Evolutionary conservation across 2,329 filamentous ascomycete genomes (phyloP).

Genomic region (Phyllosticta capitalensis): DNA sequence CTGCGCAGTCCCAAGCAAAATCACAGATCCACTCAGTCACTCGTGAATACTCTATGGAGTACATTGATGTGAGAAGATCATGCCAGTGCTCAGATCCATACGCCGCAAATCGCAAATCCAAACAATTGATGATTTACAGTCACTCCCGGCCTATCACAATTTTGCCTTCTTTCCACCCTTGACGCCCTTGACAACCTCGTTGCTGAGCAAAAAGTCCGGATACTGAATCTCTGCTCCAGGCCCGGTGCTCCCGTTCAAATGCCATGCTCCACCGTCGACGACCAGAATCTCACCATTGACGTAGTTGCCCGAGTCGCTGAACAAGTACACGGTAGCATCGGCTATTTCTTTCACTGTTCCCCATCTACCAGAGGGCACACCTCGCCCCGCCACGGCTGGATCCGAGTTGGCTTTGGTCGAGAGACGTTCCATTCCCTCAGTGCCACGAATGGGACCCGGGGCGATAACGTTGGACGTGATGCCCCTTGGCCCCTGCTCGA

Average conservation of each 20-base stretch:
- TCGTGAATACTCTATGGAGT: neutral
- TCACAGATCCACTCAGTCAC: neutral
- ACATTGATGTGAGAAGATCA: neutral
- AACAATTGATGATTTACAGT: neutral
- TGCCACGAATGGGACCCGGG: conserved; percentile 75
- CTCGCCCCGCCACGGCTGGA: conserved; percentile 19
- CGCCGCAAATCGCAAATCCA: neutral
- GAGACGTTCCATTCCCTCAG: conserved; percentile 52
- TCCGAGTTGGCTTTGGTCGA: conserved; percentile 20
- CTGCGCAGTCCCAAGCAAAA: neutral
- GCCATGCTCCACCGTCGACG: conserved; percentile 47
- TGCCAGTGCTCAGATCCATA: neutral
- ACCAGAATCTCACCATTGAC: conserved; percentile 77
- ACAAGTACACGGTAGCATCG: conserved; percentile 83
- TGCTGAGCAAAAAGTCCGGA: conserved; percentile 50
- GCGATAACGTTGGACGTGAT: conserved; percentile 82
- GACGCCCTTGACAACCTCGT: conserved; percentile 46
- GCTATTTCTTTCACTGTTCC: conserved; percentile 81
- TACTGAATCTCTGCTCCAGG: conserved; percentile 37
- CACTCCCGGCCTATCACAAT: conserved; percentile 26
- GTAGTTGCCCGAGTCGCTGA: conserved; percentile 76
- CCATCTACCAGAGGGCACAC: conserved; percentile 63
- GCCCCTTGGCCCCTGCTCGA: conserved; percentile 85
- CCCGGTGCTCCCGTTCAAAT: conserved; percentile 25
- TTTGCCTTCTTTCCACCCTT: conserved; percentile 49